Conservation (phyloP, 352 stramenopile genomes). For the Phytophthora sojae region DNA sequence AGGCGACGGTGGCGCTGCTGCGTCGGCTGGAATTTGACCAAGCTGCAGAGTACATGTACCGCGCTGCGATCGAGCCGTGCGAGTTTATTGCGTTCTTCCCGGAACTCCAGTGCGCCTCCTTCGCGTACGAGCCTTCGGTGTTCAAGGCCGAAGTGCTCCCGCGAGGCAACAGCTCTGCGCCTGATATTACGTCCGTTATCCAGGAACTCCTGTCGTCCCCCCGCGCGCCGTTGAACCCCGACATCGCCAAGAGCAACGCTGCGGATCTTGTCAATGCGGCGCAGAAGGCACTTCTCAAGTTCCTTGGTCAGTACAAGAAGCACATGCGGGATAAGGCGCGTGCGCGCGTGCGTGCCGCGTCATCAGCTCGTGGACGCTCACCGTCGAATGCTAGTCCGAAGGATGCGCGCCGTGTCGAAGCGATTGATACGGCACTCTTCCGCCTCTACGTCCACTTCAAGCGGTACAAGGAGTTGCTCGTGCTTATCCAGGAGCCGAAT, state of each 20-base stretch:
- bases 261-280: slow-evolving; percentile 65
- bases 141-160: slow-evolving; percentile 87
- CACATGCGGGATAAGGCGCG: slow-evolving; percentile 79
- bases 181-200: slow-evolving; percentile 83
- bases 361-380: slow-evolving; percentile 45
- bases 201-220: slow-evolving; percentile 69
- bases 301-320: slow-evolving; percentile 83
- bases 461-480: slow-evolving; percentile 80
- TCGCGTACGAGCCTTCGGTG: slow-evolving; percentile 85
- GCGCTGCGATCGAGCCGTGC: slow-evolving; percentile 82
- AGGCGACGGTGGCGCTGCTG: slow-evolving; percentile 81
- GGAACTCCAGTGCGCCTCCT: slow-evolving; percentile 79
- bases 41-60: slow-evolving; percentile 88
- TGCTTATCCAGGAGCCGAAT: slow-evolving; percentile 78
- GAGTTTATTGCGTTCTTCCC: slow-evolving; percentile 91
- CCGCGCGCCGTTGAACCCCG: slow-evolving; percentile 51
- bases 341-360: slow-evolving; percentile 46
- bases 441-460: slow-evolving; percentile 83
- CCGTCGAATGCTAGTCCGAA: slow-evolving; percentile 56
- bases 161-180: slow-evolving; percentile 71
- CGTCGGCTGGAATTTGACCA: slow-evolving; percentile 82
- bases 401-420: slow-evolving; percentile 78
- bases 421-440: slow-evolving; percentile 87
- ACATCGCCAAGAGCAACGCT: slow-evolving; percentile 67
- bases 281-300: slow-evolving; percentile 83